phyloP scores from a whole-genome alignment of 306 rosid species.

The Argentina anserina region DNA sequence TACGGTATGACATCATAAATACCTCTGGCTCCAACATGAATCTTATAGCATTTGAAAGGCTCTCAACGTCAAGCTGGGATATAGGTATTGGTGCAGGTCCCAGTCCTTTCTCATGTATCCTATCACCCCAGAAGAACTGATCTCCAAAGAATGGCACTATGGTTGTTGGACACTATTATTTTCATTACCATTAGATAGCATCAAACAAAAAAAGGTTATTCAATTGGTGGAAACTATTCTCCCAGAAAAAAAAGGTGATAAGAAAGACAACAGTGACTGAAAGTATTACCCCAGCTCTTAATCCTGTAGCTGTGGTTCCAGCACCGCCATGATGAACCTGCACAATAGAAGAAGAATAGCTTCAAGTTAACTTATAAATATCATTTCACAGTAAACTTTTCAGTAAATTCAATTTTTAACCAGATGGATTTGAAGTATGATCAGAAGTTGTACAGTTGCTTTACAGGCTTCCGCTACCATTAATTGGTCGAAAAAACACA shows the following conservation, averaged over 20 bases:
- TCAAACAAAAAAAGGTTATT: constrained; percentile 2
- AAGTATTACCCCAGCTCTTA: constrained; percentile 84
- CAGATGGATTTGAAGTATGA: not conserved
- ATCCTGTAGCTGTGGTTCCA: constrained; percentile 94
- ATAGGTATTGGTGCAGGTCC: constrained; percentile 88
- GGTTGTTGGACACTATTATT: constrained; percentile 84
- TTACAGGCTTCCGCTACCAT: not conserved
- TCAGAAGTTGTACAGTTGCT: not conserved
- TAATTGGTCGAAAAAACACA: not conserved
- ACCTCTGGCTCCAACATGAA: constrained; percentile 98
- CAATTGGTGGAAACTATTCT: not conserved
- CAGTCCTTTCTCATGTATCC: constrained; percentile 63
- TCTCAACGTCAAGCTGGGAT: constrained; percentile 54
- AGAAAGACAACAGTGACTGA: constrained; percentile 4
- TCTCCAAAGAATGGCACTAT: constrained; percentile 98
- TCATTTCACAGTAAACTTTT: not conserved
- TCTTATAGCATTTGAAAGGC: constrained; percentile 64
- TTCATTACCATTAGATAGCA: constrained; percentile 19
- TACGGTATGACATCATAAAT: constrained; percentile 1
- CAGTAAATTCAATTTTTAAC: not conserved
- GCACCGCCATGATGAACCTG: constrained; percentile 99
- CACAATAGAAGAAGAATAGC: constrained; percentile 18
- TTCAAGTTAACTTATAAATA: not conserved
- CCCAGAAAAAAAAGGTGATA: constrained; percentile 11
- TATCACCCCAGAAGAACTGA: constrained; percentile 97